Evolutionary conservation across 164 flowering plant species (phyloP), one percentile per base, ranked within the genome.

Genomic region (Liquidambar formosana): DNA sequence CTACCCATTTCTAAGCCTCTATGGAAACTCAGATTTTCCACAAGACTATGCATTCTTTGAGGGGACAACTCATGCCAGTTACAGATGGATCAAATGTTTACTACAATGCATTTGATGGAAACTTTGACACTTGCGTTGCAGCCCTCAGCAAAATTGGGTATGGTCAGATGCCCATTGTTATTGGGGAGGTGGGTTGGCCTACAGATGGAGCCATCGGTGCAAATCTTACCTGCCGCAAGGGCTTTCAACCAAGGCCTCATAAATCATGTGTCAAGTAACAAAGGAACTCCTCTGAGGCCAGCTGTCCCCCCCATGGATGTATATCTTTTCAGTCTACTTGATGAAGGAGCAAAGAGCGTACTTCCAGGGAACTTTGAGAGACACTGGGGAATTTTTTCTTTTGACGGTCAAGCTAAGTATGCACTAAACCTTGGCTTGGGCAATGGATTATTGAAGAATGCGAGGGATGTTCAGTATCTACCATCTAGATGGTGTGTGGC

Each of bases 171-270:
- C 92, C 91, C 0, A 89, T 93, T 41, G 84, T 87, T 12, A 79
- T 93, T 53, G 99, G 97, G 27, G 99, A 94, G 82, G 79, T 94
- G 8, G 97, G 97, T 63, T 94, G 97, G 99, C 99, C 97, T 1
- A 85, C 96, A 0, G 97, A 92, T 80, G 99, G 96, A 23, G 96
- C 85, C 21, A 8, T 83, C 8, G 65, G 88, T 65, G 99, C 97
- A 10, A 94, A 89, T 72, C 81, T 89, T 68, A 77, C 83, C 23
- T n/a, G 93, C 92, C 69, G 99, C 99, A 10, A 82, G 84, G 79
- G 86, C 71, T 27, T 94, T 93, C 82, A 89, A 88, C 71, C 97
- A 93, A 71, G 99, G 97, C 16, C 92, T 93, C 12, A 77, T 91
- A 26, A 72, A 81, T 33, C 90, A 80, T 71, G 84, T 92, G 10